These are phyloP conservation scores for Vararia minispora DNA, from an alignment of 768 basidiomycete genomes.

Conservation along the genomic window DNA sequence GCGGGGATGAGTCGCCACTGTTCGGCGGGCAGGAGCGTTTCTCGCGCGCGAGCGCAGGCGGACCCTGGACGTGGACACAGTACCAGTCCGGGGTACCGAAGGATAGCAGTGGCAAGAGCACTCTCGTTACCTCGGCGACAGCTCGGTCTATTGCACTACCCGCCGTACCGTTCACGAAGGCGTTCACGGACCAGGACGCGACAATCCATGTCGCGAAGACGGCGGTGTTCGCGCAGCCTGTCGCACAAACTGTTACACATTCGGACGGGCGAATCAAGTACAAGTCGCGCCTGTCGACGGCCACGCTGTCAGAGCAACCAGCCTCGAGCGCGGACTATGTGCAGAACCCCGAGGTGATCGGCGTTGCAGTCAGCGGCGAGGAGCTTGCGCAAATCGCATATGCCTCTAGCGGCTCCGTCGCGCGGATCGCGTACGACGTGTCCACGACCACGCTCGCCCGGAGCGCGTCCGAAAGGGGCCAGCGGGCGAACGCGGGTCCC, in stretches of 20 bases:
- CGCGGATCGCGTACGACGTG: not conserved
- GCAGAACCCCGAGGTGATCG: constrained; percentile 13
- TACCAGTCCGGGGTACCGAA: constrained; percentile 18
- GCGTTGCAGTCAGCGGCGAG: constrained; percentile 11
- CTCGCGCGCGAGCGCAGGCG: constrained; percentile 31
- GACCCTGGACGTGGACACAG: constrained; percentile 36
- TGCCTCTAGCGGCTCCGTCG: too few relatives aligned
- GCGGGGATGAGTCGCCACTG: constrained; percentile 52
- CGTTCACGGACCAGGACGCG: not conserved
- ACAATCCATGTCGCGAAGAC: constrained; percentile 3
- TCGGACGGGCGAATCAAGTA: not conserved
- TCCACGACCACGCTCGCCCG: not conserved
- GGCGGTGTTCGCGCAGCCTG: constrained; percentile 3
- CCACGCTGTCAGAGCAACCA: constrained; percentile 9
- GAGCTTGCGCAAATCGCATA: constrained; percentile 1
- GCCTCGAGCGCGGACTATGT: constrained; percentile 6
- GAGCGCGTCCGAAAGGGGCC: constrained; percentile 2
- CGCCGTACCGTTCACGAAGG: too few relatives aligned
- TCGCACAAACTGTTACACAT: not conserved
- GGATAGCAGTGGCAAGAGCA: constrained; percentile 5
- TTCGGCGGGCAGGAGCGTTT: constrained; percentile 69
- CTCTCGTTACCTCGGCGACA: constrained; percentile 13
- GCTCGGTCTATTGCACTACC: not conserved
- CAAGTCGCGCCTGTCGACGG: constrained; percentile 12
- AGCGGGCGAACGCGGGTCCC: constrained; percentile 8